These are phyloP conservation scores for Fonsecaea monophora DNA, from an alignment of 2,329 filamentous ascomycete species.

Conservation along the genomic window DNA sequence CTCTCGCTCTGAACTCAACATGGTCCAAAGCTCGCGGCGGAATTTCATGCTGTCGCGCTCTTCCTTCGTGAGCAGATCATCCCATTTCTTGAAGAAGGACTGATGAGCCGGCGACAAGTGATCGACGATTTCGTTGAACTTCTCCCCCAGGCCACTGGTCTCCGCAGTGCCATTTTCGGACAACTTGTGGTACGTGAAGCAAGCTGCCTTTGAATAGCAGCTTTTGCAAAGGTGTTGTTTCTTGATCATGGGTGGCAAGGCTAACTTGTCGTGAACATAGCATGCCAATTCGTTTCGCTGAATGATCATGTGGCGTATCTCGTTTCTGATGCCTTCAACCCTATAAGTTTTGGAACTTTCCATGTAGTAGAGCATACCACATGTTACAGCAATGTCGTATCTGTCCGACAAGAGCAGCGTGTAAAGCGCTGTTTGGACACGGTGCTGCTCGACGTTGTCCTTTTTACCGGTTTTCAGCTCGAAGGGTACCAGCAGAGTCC, in stretches of 20 bases:
- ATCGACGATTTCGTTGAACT: constrained; percentile 80
- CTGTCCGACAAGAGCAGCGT: constrained; percentile 90
- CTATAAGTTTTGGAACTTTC: constrained; percentile 86
- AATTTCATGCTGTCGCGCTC: constrained; percentile 89
- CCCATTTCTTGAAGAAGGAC: constrained; percentile 94
- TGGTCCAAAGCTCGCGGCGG: constrained; percentile 91
- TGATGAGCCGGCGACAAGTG: constrained; percentile 77
- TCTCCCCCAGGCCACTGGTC: constrained; percentile 77
- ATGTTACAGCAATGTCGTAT: constrained; percentile 88
- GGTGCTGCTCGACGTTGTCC: constrained; percentile 77
- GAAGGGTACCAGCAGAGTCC: constrained; percentile 83
- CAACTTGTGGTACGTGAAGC: constrained; percentile 92
- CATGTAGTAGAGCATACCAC: constrained; percentile 93
- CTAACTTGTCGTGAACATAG: constrained; percentile 79
- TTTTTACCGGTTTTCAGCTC: constrained; percentile 94
- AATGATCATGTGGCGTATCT: constrained; percentile 95
- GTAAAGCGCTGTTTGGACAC: constrained; percentile 93
- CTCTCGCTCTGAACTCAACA: constrained; percentile 87
- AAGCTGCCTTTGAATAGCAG: constrained; percentile 89
- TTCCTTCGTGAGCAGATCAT: constrained; percentile 88
- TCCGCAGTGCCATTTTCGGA: constrained; percentile 83
- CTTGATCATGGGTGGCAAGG: constrained; percentile 85
- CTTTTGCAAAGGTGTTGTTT: constrained; percentile 80
- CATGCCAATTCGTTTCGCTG: constrained; percentile 89
- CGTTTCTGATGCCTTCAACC: constrained; percentile 82